Conservation (phyloP, 805 yeast species). For the Myxozyma udenii region DNA sequence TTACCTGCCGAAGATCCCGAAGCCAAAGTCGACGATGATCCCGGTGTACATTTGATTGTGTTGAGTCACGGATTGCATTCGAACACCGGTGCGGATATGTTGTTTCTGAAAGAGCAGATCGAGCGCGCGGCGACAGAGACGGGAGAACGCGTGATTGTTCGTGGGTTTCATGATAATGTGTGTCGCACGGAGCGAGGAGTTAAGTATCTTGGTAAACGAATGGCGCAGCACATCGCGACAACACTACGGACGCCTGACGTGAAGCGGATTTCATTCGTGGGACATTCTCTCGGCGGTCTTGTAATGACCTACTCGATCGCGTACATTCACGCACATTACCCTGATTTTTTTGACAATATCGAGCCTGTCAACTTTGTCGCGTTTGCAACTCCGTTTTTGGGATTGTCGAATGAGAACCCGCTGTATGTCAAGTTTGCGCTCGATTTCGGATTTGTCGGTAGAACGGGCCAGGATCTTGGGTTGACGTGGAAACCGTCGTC, state of each 20-base stretch:
- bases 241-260: conserved; percentile 42
- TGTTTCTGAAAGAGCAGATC: conserved; percentile 76
- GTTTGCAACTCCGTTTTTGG: conserved; percentile 84
- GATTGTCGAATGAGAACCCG: conserved; percentile 85
- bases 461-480: conserved; percentile 87
- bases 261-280: conserved; percentile 67
- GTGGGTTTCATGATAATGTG: conserved; percentile 80
- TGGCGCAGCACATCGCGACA: conserved; percentile 64
- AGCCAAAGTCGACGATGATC: conserved; percentile 5
- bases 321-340: conserved; percentile 59
- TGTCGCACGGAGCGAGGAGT: conserved; percentile 89
- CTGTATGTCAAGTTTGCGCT: conserved; percentile 77
- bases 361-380: conserved; percentile 77
- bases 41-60: conserved; percentile 77
- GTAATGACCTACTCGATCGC: conserved; percentile 89
- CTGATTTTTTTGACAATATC: conserved; percentile 62
- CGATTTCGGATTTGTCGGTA: conserved; percentile 86
- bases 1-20: conserved; percentile 49
- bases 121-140: conserved; percentile 48
- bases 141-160: conserved; percentile 66
- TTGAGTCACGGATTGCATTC: conserved; percentile 92
- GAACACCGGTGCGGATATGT: conserved; percentile 85
- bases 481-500: conserved; percentile 45
- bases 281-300: conserved; percentile 92
- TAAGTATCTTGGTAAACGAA: conserved; percentile 73